Evolutionary conservation across 345 rosid genomes (phyloP), one percentile per base, ranked within the genome.

Genomic region (Rhodamnia argentea): DNA sequence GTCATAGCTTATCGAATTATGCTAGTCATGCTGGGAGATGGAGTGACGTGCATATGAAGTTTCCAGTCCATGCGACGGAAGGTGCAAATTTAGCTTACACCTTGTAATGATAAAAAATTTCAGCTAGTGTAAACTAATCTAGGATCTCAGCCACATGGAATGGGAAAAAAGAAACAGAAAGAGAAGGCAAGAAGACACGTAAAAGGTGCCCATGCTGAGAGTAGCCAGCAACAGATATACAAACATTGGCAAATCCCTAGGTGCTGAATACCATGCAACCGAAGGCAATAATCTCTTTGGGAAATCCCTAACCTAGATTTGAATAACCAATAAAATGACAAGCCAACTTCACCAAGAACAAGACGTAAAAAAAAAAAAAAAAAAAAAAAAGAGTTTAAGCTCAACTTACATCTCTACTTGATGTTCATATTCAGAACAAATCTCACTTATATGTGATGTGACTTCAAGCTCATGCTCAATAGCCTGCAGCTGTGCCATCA

Each of bases 381-480:
- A 40, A 40, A 40, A 40, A 42, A 64, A 70, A 51, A 18, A 37
- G 78, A 70, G 23, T 37, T 70, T 18, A 37, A 70, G 47, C 56
- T 86, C 54, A 64, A 84, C 96, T 94, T 90, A 97, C 99, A 90
- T 93, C 93, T 94, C 92, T 89, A 96, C 91, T 89, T 95, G 99
- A 42, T 90, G 91, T 86, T 96, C 99, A 84, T 95, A 94, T 84
- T 91, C 93, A 47, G 95, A 86, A 86, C 95, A 90, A 52, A 94
- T 92, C 88, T 94, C 92, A 86, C 90, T 92, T 26, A 93, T 90
- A 59, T 90, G 89, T 37, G 89, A 84, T 11, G 92, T 92, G 81
- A 92, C 91, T 86, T 93, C 94, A 83, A 92, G 90, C 88, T 92
- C 95, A 62, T 84, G 92, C 84, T 91, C 92, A 87, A 91, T 86